Conservation (phyloP, 352 stramenopile genomes). For the Phytophthora syringae region DNA sequence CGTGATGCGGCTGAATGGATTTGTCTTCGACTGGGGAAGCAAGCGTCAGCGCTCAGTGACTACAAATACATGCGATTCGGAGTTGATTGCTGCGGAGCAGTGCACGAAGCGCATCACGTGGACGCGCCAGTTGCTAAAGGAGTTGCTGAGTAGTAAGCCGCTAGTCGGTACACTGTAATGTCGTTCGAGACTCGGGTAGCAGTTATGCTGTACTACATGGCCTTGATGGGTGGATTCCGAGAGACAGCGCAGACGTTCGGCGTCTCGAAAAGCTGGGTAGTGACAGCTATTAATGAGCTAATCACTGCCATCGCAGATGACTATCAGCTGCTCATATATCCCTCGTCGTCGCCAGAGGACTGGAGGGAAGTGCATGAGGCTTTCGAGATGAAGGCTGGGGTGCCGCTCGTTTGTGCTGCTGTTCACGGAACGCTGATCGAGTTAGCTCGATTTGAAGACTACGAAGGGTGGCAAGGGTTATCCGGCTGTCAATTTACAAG, state of each 20-base stretch:
- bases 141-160: neutral
- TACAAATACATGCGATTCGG: neutral
- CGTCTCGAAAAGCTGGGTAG: neutral
- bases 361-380: neutral
- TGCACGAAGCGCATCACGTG: neutral
- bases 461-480: conserved; percentile 6
- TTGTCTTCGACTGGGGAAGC: conserved; percentile 4
- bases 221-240: neutral
- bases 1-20: conserved; percentile 1
- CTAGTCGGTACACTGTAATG: neutral
- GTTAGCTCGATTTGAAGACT: neutral
- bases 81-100: conserved; percentile 1
- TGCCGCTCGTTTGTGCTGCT: conserved; percentile 4
- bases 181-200: neutral
- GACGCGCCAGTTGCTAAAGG: conserved; percentile 1
- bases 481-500: conserved; percentile 8
- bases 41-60: conserved; percentile 13
- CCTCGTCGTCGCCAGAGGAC: neutral
- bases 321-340: neutral
- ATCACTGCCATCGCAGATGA: neutral
- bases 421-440: conserved; percentile 3
- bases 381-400: neutral
- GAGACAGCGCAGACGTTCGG: conserved; percentile 6
- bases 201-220: neutral
- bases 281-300: conserved; percentile 1